phyloP scores from a whole-genome alignment of 192 early-diverging fungal species.

The Gaertneriomyces semiglobifer region DNA sequence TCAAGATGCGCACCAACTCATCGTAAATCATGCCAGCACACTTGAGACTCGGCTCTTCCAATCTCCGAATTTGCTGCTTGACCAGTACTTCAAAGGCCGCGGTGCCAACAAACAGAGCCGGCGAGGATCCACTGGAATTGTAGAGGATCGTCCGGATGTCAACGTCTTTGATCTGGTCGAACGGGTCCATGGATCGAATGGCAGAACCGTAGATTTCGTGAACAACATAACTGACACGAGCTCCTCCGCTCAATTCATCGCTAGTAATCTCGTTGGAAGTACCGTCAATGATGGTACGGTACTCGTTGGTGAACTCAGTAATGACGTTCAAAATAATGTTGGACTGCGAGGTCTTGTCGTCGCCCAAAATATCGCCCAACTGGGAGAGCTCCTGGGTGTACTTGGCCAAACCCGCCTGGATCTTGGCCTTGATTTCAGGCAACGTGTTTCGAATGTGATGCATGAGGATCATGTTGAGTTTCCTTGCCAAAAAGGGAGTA shows the following conservation, averaged over 20 bases:
- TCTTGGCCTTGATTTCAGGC: constrained; percentile 99
- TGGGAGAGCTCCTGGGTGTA: constrained; percentile 81
- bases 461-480: constrained; percentile 98
- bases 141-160: constrained; percentile 98
- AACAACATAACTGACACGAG: constrained; percentile 98
- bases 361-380: constrained; percentile 88
- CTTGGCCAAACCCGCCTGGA: constrained; percentile 76
- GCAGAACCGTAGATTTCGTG: constrained; percentile 94
- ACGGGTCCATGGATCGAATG: constrained; percentile 91
- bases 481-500: constrained; percentile 96
- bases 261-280: constrained; percentile 91
- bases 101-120: constrained; percentile 96
- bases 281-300: constrained; percentile 93
- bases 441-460: constrained; percentile 98
- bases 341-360: constrained; percentile 67
- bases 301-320: constrained; percentile 97
- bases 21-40: constrained; percentile 96
- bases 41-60: constrained; percentile 96
- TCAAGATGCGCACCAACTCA: constrained; percentile 93
- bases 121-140: constrained; percentile 96
- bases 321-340: constrained; percentile 95
- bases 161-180: constrained; percentile 98
- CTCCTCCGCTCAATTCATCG: constrained; percentile 95
- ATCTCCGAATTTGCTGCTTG: constrained; percentile 97
- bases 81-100: constrained; percentile 97